These are phyloP conservation scores for Trichosporon asahii DNA, from an alignment of 1,284 basidiomycete species.

Conservation along the genomic window DNA sequence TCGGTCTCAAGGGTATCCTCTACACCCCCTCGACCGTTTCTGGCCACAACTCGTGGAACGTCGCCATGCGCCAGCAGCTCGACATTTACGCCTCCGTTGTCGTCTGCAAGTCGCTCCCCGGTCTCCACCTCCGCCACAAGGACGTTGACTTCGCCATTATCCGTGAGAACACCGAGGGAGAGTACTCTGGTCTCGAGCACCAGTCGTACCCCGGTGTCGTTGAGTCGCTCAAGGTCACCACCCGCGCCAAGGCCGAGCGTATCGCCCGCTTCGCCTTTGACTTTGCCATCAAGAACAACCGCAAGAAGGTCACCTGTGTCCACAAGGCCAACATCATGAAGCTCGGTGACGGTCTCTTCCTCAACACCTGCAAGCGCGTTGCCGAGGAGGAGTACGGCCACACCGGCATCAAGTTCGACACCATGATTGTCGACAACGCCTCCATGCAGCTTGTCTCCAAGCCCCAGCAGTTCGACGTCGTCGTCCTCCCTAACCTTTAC, in stretches of 20 bases:
- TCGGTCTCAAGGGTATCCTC: slow-evolving; percentile 98
- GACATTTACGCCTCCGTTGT: slow-evolving; percentile 99
- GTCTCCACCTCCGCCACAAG: slow-evolving; percentile 90
- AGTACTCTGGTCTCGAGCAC: slow-evolving; percentile 98
- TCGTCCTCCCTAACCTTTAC: slow-evolving; percentile 58
- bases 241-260: slow-evolving; percentile 90
- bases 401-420: slow-evolving; percentile 85
- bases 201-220: slow-evolving; percentile 98
- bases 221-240: slow-evolving; percentile 97
- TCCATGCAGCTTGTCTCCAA: slow-evolving; percentile 98
- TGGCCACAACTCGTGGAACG: slow-evolving; percentile 99
- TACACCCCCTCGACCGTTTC: slow-evolving; percentile 96
- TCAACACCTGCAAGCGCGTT: slow-evolving; percentile 94
- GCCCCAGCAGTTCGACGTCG: slow-evolving; percentile 69
- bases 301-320: slow-evolving; percentile 99
- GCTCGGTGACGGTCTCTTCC: slow-evolving; percentile 97
- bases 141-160: slow-evolving; percentile 99
- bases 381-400: slow-evolving; percentile 89
- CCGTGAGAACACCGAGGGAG: slow-evolving; percentile 99
- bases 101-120: slow-evolving; percentile 97
- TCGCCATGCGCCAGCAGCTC: slow-evolving; percentile 98
- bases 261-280: slow-evolving; percentile 98
- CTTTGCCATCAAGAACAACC: slow-evolving; percentile 97
- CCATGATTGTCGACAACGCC: slow-evolving; percentile 99
- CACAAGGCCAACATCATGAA: slow-evolving; percentile 99